A percentile compares a stretch with the other conserved stretches of the same genome.
Conservation (phyloP, 2,329 filamentous ascomycete genomes). For the Aspergillus spinulosporus region DNA sequence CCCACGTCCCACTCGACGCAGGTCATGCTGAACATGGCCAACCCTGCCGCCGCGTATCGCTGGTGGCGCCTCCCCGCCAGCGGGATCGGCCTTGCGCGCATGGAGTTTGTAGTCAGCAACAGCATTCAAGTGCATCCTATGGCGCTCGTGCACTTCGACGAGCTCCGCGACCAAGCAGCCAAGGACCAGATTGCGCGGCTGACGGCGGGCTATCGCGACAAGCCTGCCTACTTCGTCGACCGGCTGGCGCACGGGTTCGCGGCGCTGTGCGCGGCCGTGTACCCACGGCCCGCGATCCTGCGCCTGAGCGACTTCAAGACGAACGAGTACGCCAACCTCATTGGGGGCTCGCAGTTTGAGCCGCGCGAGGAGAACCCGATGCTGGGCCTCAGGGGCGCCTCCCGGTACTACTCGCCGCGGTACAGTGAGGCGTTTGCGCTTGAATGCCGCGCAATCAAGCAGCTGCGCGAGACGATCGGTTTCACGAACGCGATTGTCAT, state of each 20-base stretch:
- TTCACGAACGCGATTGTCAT: slow-evolving; percentile 42
- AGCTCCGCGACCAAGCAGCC: slow-evolving; percentile 30
- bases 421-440: slow-evolving; percentile 44
- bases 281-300: slow-evolving; percentile 42
- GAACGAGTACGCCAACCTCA: slow-evolving; percentile 44
- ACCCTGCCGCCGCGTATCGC: slow-evolving; percentile 40
- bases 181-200: slow-evolving; percentile 30
- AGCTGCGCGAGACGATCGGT: slow-evolving; percentile 41
- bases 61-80: slow-evolving; percentile 44
- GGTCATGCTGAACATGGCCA: slow-evolving; percentile 44
- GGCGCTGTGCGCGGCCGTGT: slow-evolving; percentile 40
- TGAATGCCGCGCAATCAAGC: slow-evolving; percentile 42
- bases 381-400: slow-evolving; percentile 46
- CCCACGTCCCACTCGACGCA: slow-evolving; percentile 27
- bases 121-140: slow-evolving; percentile 41
- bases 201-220: slow-evolving; percentile 34
- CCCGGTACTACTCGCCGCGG: slow-evolving; percentile 43
- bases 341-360: slow-evolving; percentile 44
- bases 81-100: slow-evolving; percentile 44
- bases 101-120: slow-evolving; percentile 45
- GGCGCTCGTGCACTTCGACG: slow-evolving; percentile 39
- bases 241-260: slow-evolving; percentile 40
- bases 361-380: slow-evolving; percentile 45
- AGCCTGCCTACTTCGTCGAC: slow-evolving; percentile 44
- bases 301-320: slow-evolving; percentile 47